Percentiles rank a stretch among this genome's conserved stretches.
Evolutionary conservation across 2,329 filamentous ascomycete species (phyloP).

Genomic region (Pestalotiopsis sp.): DNA sequence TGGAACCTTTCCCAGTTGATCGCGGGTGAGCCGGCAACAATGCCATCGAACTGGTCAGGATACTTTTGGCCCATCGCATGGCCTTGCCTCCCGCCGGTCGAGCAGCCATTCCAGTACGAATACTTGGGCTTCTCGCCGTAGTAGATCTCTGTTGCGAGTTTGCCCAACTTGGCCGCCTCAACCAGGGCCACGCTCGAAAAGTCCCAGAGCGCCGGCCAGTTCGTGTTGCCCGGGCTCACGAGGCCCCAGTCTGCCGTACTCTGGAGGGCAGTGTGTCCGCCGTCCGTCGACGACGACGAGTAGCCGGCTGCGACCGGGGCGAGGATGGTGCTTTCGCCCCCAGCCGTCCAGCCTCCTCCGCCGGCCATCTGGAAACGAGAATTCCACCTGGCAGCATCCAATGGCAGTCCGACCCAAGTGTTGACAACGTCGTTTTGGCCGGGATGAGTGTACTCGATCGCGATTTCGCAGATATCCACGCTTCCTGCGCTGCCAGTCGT

Average conservation of each 20-base stretch:
- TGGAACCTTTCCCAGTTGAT: conserved; percentile 24
- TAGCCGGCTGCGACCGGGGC: neutral
- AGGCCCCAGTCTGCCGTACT: conserved; percentile 9
- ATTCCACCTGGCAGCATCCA: conserved; percentile 5
- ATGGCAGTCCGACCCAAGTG: conserved; percentile 4
- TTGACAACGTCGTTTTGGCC: conserved; percentile 10
- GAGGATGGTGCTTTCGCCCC: conserved; percentile 1
- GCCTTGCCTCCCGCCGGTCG: conserved; percentile 60
- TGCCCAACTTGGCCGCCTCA: conserved; percentile 3
- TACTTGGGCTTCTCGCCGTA: conserved; percentile 1
- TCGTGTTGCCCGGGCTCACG: conserved; percentile 5
- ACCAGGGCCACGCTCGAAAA: conserved; percentile 1
- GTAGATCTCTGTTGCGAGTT: conserved; percentile 1
- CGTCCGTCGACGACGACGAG: conserved; percentile 5
- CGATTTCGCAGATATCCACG: conserved; percentile 6
- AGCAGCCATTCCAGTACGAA: conserved; percentile 60
- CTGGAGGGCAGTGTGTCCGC: conserved; percentile 1
- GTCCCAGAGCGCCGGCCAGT: conserved; percentile 8
- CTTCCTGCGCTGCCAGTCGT: neutral
- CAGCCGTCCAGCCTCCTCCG: conserved; percentile 1
- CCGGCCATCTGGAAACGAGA: conserved; percentile 9
- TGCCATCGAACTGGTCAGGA: conserved; percentile 59
- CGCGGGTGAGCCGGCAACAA: conserved; percentile 49
- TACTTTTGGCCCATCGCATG: conserved; percentile 53
- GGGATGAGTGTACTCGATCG: conserved; percentile 5